Evolutionary conservation across 1,284 basidiomycete species (phyloP).

Genomic region (Boletus semigastroideus): DNA sequence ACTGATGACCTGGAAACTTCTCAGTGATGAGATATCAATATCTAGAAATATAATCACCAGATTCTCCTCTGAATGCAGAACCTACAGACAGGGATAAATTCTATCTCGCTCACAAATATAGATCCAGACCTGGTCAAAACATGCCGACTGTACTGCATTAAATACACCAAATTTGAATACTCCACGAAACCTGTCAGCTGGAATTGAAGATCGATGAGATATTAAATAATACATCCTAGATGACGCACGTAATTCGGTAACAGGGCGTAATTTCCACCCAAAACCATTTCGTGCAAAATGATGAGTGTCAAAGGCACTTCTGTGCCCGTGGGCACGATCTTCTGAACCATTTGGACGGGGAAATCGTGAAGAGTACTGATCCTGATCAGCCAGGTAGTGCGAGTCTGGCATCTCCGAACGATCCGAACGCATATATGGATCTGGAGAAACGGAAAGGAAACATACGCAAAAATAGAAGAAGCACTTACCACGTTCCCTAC

Average conservation of each 20-base stretch:
- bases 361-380: not conserved
- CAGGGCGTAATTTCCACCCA: conserved; percentile 56
- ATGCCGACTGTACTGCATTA: conserved; percentile 86
- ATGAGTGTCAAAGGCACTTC: not conserved
- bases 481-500: conserved; percentile 8
- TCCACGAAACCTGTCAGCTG: conserved; percentile 79
- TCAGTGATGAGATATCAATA: conserved; percentile 11
- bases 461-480: not conserved
- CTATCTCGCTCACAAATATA: conserved; percentile 1
- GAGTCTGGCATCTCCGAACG: not conserved
- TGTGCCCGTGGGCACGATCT: not conserved
- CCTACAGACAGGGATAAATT: conserved; percentile 41
- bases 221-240: not conserved
- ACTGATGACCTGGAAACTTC: conserved; percentile 61
- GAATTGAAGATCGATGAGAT: not conserved
- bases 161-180: conserved; percentile 88
- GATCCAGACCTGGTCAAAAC: conserved; percentile 67
- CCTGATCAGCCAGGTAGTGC: not conserved
- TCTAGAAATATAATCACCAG: conserved; percentile 46
- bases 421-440: not conserved
- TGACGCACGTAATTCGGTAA: conserved; percentile 69
- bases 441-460: conserved; percentile 11
- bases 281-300: conserved; percentile 39
- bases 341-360: not conserved
- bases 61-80: conserved; percentile 71